Conservation (phyloP, 306 rosid genomes). For the Castanea sativa region DNA sequence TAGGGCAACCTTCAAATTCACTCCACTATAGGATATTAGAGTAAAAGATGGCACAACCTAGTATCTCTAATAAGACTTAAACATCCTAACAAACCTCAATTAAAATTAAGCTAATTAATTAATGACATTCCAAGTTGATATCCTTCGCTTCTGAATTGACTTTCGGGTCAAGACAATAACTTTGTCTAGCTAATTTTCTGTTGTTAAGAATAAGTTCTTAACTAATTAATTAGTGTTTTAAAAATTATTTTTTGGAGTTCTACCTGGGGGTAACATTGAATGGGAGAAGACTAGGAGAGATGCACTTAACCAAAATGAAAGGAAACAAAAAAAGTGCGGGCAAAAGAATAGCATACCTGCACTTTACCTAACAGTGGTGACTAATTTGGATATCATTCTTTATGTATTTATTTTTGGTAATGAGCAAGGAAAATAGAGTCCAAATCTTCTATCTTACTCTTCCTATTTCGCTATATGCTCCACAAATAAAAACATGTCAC, state of each 20-base stretch:
- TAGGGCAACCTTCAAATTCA: background rate
- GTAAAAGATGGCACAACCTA: background rate
- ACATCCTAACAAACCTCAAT: slow-evolving; percentile 9
- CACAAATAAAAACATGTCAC: no score
- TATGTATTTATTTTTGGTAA: no score
- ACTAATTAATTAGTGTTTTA: background rate
- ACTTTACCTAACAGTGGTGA: no score
- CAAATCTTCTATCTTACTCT: no score
- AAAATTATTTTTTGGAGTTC: background rate
- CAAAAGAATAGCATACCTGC: no score
- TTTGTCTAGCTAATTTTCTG: background rate
- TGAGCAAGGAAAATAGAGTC: no score
- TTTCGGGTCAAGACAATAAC: slow-evolving; percentile 14
- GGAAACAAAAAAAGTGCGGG: no score
- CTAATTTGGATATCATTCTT: no score
- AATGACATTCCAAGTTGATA: background rate
- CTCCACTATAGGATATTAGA: background rate
- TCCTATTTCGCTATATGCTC: no score
- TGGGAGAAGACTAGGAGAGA: background rate
- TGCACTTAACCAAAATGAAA: background rate
- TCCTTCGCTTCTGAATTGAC: slow-evolving; percentile 5
- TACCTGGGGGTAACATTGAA: background rate
- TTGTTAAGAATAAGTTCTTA: background rate
- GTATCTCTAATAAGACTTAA: slow-evolving; percentile 8
- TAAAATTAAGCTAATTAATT: background rate